Evolutionary conservation across 2,329 filamentous ascomycete species (phyloP).

Genomic region (Aspergillus sp.): DNA sequence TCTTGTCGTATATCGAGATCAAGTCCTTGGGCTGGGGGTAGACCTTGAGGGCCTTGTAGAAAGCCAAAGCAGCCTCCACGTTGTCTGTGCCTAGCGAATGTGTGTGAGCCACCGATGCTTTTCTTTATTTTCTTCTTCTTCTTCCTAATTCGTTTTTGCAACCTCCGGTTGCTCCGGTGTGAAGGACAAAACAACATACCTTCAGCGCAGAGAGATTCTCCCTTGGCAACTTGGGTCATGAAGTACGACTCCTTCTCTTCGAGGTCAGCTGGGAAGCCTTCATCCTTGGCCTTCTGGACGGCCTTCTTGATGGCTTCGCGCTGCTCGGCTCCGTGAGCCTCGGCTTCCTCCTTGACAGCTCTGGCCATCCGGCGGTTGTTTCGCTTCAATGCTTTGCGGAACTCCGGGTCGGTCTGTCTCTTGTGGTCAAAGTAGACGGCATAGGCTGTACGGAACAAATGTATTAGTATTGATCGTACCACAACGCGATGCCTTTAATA

Average conservation of each 20-base stretch:
- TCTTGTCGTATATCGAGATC: conserved; percentile 97
- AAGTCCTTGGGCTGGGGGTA: conserved; percentile 91
- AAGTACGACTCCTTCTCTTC: conserved; percentile 96
- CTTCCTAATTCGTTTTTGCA: too few species aligned
- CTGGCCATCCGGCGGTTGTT: conserved; percentile 45
- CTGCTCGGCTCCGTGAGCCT: conserved; percentile 41
- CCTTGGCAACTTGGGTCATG: conserved; percentile 87
- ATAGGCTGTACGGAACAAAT: conserved; percentile 44
- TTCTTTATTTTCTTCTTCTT: neutral
- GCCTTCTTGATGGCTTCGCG: conserved; percentile 66
- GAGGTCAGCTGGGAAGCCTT: conserved; percentile 84
- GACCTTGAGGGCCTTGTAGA: conserved; percentile 98
- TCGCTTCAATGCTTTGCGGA: conserved; percentile 54
- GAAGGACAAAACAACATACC: conserved; percentile 51
- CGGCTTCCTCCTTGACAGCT: conserved; percentile 44
- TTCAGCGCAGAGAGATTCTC: conserved; percentile 77
- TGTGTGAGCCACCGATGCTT: conserved; percentile 7
- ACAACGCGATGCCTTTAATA: neutral
- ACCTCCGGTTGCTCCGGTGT: too few species aligned
- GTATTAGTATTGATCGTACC: conserved; percentile 5
- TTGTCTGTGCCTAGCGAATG: conserved; percentile 32
- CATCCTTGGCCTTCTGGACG: conserved; percentile 77
- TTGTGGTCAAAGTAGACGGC: conserved; percentile 64
- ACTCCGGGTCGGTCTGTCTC: conserved; percentile 59
- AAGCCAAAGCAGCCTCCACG: conserved; percentile 84